These are phyloP conservation scores for Rhododendron mucronatum DNA, from an alignment of 148 eudicot species.

Conservation along the genomic window DNA sequence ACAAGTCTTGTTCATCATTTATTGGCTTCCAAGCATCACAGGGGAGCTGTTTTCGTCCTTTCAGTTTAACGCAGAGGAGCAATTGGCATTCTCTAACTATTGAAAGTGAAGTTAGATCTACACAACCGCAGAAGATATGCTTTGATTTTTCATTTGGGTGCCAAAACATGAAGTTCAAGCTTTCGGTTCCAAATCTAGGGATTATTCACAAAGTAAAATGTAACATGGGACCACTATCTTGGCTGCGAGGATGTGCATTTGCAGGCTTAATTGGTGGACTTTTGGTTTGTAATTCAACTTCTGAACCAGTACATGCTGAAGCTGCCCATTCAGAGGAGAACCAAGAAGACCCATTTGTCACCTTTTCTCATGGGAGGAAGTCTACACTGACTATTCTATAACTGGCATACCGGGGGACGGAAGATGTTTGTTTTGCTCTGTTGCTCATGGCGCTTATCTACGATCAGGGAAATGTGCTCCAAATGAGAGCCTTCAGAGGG, in stretches of 20 bases:
- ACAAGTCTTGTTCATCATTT: conserved; percentile 19
- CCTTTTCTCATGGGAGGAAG: conserved; percentile 68
- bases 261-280: conserved; percentile 57
- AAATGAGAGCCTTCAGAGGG: conserved; percentile 64
- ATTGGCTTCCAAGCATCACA: conserved; percentile 31
- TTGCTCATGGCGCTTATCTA: conserved; percentile 92
- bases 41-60: conserved; percentile 21
- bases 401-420: conserved; percentile 99
- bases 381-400: conserved; percentile 70
- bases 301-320: conserved; percentile 58
- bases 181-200: conserved; percentile 41
- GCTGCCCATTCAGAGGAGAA: conserved; percentile 29
- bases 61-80: conserved; percentile 22
- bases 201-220: conserved; percentile 30
- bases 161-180: conserved; percentile 29
- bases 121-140: conserved; percentile 23
- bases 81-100: conserved; percentile 26
- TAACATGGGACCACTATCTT: conserved; percentile 34
- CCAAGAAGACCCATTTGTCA: conserved; percentile 28
- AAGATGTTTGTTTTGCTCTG: conserved; percentile 92
- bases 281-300: conserved; percentile 54
- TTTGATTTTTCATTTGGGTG: conserved; percentile 33
- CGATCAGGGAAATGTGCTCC: conserved; percentile 78
- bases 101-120: conserved; percentile 26
- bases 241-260: conserved; percentile 36